phyloP scores from a whole-genome alignment of 768 basidiomycete species.

The Rhizopogon salebrosus region DNA sequence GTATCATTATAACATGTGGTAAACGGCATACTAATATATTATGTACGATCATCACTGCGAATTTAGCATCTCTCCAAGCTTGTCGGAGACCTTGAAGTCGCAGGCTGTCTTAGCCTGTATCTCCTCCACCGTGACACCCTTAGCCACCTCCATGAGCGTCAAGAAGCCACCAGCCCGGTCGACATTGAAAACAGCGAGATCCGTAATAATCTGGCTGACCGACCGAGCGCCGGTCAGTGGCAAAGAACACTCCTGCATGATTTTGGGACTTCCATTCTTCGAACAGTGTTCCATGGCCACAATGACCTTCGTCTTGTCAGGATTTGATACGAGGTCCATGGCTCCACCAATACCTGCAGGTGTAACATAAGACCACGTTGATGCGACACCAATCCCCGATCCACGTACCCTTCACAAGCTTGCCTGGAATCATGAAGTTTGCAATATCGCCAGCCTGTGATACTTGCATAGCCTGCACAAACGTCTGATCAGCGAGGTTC shows the following conservation, averaged over 20 bases:
- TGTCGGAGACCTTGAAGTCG: constrained; percentile 56
- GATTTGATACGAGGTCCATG: constrained; percentile 90
- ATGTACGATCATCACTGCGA: neutral
- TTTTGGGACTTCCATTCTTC: constrained; percentile 81
- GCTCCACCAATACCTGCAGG: constrained; percentile 77
- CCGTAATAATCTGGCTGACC: constrained; percentile 85
- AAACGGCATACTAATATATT: neutral
- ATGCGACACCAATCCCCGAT: neutral
- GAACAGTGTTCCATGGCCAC: constrained; percentile 82
- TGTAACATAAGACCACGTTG: neutral
- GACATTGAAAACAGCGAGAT: constrained; percentile 81
- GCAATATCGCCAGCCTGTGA: constrained; percentile 84
- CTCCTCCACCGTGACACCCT: constrained; percentile 76
- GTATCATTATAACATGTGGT: neutral
- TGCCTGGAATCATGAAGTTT: constrained; percentile 94
- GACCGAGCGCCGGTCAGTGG: constrained; percentile 82
- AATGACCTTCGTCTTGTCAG: constrained; percentile 84
- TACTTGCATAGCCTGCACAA: constrained; percentile 78
- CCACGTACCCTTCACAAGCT: constrained; percentile 64
- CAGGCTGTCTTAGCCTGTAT: constrained; percentile 79
- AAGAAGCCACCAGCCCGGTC: constrained; percentile 65
- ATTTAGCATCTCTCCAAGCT: constrained; percentile 45
- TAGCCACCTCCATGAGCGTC: constrained; percentile 69
- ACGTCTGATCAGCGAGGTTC: neutral
- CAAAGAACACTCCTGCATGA: constrained; percentile 68